Evolutionary conservation across 192 early-diverging fungal species (phyloP), one percentile per base, ranked within the genome.

Genomic region (Pilobolus umbonatus): DNA sequence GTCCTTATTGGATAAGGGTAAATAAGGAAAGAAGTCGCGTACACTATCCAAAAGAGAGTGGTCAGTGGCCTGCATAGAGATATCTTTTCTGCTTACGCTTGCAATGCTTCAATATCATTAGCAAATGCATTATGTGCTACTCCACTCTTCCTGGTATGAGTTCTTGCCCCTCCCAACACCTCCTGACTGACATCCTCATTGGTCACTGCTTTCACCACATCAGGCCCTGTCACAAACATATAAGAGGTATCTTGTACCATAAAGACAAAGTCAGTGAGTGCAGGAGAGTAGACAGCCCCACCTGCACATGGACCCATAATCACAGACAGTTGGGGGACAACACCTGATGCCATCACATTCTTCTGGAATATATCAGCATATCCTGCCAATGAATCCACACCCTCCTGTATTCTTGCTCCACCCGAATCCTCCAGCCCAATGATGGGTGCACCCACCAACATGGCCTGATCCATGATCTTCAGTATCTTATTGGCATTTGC

Each of bases 261-360:
- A 61, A 96, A 91, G 1, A 88, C 94, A 53, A 96, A 95, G 61
- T 98, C 95, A 0, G 93, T 98, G 75, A 98, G 75, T 39, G 95
- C 95, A 17, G 95, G 95, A 14, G 92, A 94, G 75, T 98, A 98
- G 22, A 98, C 95, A 6, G 93, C 93, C 44, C 94, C 94, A 69
- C 95, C 95, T 25, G 95, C 95, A 64, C 94, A 98, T 4, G 95
- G 95, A 2, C 95, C 95, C 95, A 98, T 98, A 51, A 98, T 88
- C 42, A 98, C 68, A 2, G 94, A 96, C 46, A 98, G 85, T 71
- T 98, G 95, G 21, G 95, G 95, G 29, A 98, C 77, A 19, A 96
- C 95, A 21, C 95, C 95, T 1, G 92, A 94, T 4, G 89, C 89
- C 56, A 88, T 57, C 25, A 96, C 95, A 66, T 98, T 98, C 62